Base-by-base conservation (phyloP, 768 basidiomycete genomes). In the Fibroporia radiculosa region DNA sequence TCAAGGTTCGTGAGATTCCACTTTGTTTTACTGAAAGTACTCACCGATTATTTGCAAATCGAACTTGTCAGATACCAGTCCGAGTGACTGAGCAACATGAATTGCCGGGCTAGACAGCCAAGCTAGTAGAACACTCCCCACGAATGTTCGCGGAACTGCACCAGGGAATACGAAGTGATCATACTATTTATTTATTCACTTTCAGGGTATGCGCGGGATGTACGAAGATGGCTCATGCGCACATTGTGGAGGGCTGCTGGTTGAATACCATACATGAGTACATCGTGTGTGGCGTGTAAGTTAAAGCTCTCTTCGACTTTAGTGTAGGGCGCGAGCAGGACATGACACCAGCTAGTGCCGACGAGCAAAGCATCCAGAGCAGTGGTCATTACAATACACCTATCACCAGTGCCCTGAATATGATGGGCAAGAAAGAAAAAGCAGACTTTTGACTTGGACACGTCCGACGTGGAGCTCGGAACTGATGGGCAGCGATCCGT, bases 221-320 rank as follows among this genome's bases (percentile, higher is more conserved):
- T 3, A 37, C 6, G 11, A 12, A 35, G 29, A 35, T 18, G 14
- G n/a, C 32, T 31, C 19, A 14, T n/a, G 52, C 78, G 61, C 60
- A 86, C 80, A 33, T 77, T 72, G 29, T 51, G 57, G 22, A 88
- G 60, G 26, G 54, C 61, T 3, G 58, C 56, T 2, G 64, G 57
- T 1, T 57, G 37, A 14, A 79, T 59, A 2, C 93, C 92, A 56
- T 91, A 82, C 66, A 83, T 74, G 23, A 97, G 67, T 20, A 90
- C 69, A 62, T 99, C 96, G 57, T 96, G 90, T 0, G 73, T 74
- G 0, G 90, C 93, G 59, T 98, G 96, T 7, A 98, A 74, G 53
- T 85, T 93, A 72, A 97, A 97, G 57, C 85, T 88, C 66, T 99
- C 96, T 63, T 99, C 96, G 23, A 99, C 96, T 67, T 99, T 99